Conservation (phyloP, 2,329 filamentous ascomycete species). For the Scedosporium aurantiacum region DNA sequence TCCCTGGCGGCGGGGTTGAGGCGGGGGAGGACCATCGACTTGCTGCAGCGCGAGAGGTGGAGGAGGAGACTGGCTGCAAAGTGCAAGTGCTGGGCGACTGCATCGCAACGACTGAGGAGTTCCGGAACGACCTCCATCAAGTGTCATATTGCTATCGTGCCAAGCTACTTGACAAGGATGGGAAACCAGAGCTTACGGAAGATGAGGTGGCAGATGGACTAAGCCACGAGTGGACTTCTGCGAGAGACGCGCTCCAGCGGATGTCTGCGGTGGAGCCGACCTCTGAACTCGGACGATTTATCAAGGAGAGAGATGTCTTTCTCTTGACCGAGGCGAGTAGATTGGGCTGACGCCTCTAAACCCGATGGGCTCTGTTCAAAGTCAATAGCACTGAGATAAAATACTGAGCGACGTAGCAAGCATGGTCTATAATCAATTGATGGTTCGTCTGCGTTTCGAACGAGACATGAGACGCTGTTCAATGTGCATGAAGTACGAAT, state of each 20-base stretch:
- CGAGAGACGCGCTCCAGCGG: background rate
- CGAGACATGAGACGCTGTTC: too few species aligned
- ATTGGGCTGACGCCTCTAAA: too few species aligned
- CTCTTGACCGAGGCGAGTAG: background rate
- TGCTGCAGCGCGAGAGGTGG: slow-evolving; percentile 7
- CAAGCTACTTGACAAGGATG: slow-evolving; percentile 7
- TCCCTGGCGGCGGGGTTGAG: slow-evolving; percentile 11
- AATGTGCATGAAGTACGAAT: too few species aligned
- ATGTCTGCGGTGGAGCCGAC: background rate
- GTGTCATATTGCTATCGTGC: slow-evolving; percentile 10
- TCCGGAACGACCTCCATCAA: slow-evolving; percentile 9
- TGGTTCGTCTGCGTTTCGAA: too few species aligned
- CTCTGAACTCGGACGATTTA: background rate
- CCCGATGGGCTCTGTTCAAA: too few species aligned
- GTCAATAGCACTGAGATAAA: too few species aligned
- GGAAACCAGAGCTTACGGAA: slow-evolving; percentile 7
- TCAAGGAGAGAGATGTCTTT: background rate
- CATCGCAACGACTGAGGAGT: slow-evolving; percentile 9
- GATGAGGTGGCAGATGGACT: slow-evolving; percentile 9
- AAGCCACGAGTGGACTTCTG: slow-evolving; percentile 6
- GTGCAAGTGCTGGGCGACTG: slow-evolving; percentile 2
- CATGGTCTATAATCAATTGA: too few species aligned
- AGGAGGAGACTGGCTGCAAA: slow-evolving; percentile 8
- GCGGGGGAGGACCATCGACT: slow-evolving; percentile 1
- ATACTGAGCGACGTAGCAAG: too few species aligned